A percentile compares a stretch with the other conserved stretches of the same genome.
Evolutionary conservation across 768 basidiomycete genomes (phyloP).

Genomic region (Antrodiella citrinella): DNA sequence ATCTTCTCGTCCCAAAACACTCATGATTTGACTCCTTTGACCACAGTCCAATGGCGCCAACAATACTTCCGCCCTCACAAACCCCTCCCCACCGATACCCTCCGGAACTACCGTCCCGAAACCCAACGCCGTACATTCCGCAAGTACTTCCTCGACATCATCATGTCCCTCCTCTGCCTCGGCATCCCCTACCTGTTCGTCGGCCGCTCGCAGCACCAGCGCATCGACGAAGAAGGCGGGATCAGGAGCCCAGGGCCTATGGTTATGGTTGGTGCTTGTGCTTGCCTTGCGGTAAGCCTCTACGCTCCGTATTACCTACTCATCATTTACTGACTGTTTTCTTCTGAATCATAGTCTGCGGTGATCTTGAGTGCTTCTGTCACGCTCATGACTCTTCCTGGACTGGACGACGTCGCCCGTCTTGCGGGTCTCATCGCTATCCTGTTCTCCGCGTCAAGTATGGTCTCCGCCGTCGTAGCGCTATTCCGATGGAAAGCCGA

Average conservation of each 20-base stretch:
- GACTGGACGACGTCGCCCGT: slow-evolving; percentile 55
- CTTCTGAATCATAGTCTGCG: slow-evolving; percentile 46
- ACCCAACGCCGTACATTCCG: slow-evolving; percentile 32
- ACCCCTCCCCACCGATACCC: slow-evolving; percentile 50
- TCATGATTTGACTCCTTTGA: not conserved
- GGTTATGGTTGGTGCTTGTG: slow-evolving; percentile 56
- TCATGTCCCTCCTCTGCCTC: slow-evolving; percentile 58
- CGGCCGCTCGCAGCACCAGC: slow-evolving; percentile 34
- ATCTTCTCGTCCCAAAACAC: not conserved
- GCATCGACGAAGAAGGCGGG: slow-evolving; percentile 49
- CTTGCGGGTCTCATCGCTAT: slow-evolving; percentile 61
- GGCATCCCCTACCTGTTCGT: slow-evolving; percentile 76
- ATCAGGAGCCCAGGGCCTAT: slow-evolving; percentile 40
- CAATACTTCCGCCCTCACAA: slow-evolving; percentile 61
- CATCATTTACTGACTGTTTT: slow-evolving; percentile 5
- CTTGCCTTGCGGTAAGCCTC: slow-evolving; percentile 22
- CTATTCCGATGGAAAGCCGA: slow-evolving; percentile 66
- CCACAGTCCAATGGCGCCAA: slow-evolving; percentile 61
- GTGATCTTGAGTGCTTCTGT: slow-evolving; percentile 75
- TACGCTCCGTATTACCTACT: not conserved
- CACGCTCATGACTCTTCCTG: slow-evolving; percentile 74
- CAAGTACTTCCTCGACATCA: slow-evolving; percentile 46
- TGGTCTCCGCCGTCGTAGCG: slow-evolving; percentile 61
- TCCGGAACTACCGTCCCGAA: slow-evolving; percentile 17
- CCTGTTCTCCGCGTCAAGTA: slow-evolving; percentile 59